Base-by-base conservation (phyloP, 139 green algal genomes). In the Tetraselmis chui region DNA sequence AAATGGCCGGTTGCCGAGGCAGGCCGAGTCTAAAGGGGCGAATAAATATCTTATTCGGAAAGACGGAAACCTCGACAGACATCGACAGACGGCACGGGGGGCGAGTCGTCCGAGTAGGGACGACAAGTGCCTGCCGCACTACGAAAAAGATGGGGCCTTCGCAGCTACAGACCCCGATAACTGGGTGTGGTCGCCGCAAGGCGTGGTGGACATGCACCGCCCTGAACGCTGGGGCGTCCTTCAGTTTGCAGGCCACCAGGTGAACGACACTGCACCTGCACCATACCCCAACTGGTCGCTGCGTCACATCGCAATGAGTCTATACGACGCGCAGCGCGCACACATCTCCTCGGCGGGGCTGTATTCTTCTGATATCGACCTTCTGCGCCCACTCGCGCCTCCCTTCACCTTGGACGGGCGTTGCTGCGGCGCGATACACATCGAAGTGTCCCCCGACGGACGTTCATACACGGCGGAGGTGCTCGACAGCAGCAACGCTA, bases 121-220 rank as follows among this genome's bases (percentile, higher is more conserved):
- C n/a, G n/a, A n/a, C n/a, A 2, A 28, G 2, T 31, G n/a, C 74
- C 74, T 28, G 28, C 2, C 5, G 2, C 74, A 77, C 26, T 31
- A 77, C n/a, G n/a, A 29, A 23, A 77, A 77, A 5, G 74, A 28
- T 23, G 2, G 2, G 2, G 28, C 2, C n/a, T 31, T 28, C n/a
- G 45, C 45, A 25, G 45, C 45, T 18, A 67, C 45, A 25, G 45
- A 67, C 45, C 45, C 45, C 45, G 5, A 86, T 27, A 86, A 86
- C 83, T 85, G 82, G 82, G 82, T 85, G 82, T 86, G 83, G 84
- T 77, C 76, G 30, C 81, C 84, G 0, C 84, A 87, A 74, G 84
- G 84, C 80, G 77, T 78, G 2, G 78, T 87, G 18, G 74, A 59
- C 25, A 87, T 87, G 84, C 84, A 87, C 79, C 81, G 82, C 74